Evolutionary conservation across 2,329 filamentous ascomycete species (phyloP), one percentile per base, ranked within the genome.

Genomic region (Aspergillus clavatus): DNA sequence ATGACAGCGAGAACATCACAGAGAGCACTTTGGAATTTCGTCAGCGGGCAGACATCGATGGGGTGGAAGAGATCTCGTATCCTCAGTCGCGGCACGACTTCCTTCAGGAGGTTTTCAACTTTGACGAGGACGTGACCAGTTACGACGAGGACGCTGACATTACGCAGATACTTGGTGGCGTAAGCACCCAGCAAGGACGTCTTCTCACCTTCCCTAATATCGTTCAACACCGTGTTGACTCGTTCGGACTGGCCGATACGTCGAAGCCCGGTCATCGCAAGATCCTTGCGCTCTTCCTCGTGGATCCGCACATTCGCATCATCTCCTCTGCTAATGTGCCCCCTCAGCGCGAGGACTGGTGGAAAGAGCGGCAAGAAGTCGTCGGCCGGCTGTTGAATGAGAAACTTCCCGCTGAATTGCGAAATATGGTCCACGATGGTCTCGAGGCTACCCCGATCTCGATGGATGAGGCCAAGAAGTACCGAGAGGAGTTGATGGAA

Each of bases 1-100:
- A 81, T 53, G 78, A 82, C 51, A 69, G 63, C 43, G 72, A 82
- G 1, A 86, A 86, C 59, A 76, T 84, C 44, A 80, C 78, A 0
- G 66, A 76, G 1, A 77, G 68, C 48, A 61, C 59, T 3, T 68
- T 84, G 0, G 62, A 64, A 0, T 82, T 84, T 53, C 73, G 71
- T 3, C 74, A 74, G 7, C 52, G 50, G 6, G 43, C 31, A 0
- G 7, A 23, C 1, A 18, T 14, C 3, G 28, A 35, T 1, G 10
- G 39, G 1, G 2, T 48, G 1, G 11, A 24, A 2, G 11, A 42
- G 0, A 10, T 54, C 1, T 2, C 3, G 2, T 43, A 45, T 4
- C 35, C 43, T 2, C 45, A 52, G 19, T 24, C 24, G 5, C 18
- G 28, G 3, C 48, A 47, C 29, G 11, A 38, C 7, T 45, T 46